These are phyloP conservation scores for Boletus speciosus DNA, from an alignment of 768 basidiomycete species.

Conservation along the genomic window DNA sequence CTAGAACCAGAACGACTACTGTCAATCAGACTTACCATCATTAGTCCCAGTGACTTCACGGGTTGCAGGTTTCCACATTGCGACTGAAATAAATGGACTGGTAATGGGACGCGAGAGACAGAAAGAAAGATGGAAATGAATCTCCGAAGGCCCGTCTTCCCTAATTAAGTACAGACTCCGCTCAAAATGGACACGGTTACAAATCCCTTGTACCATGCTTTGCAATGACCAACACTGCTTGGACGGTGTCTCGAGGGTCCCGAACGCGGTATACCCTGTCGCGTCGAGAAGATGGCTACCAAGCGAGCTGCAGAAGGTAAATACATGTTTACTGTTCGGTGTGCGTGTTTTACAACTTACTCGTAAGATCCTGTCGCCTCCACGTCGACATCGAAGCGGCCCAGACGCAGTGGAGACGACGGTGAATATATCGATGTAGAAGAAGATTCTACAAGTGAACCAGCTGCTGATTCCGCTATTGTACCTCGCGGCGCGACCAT, in stretches of 20 bases:
- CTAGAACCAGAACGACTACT: slow-evolving; percentile 2
- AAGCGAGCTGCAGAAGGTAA: slow-evolving; percentile 43
- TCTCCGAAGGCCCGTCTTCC: slow-evolving; percentile 28
- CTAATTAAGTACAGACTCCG: slow-evolving; percentile 31
- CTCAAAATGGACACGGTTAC: slow-evolving; percentile 32
- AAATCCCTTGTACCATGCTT: slow-evolving; percentile 8
- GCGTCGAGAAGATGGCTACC: slow-evolving; percentile 30
- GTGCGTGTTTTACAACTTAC: not conserved
- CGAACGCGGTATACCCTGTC: not conserved
- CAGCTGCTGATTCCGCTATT: slow-evolving; percentile 36
- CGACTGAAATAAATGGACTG: slow-evolving; percentile 35
- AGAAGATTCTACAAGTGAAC: slow-evolving; percentile 46
- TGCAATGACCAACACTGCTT: slow-evolving; percentile 8
- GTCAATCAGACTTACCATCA: slow-evolving; percentile 59
- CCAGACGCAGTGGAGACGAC: slow-evolving; percentile 44
- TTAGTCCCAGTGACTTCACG: slow-evolving; percentile 91
- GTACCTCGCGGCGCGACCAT: slow-evolving; percentile 77
- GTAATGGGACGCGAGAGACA: slow-evolving; percentile 9
- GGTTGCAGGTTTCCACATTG: slow-evolving; percentile 88
- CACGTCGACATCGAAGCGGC: slow-evolving; percentile 36
- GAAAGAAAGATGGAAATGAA: slow-evolving; percentile 29
- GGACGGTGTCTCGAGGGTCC: not conserved
- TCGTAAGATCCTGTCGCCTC: slow-evolving; percentile 20
- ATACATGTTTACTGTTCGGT: not conserved
- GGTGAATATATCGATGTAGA: slow-evolving; percentile 60